Evolutionary conservation across 108 stramenopile genomes (phyloP).

Genomic region (Seminavis robusta): DNA sequence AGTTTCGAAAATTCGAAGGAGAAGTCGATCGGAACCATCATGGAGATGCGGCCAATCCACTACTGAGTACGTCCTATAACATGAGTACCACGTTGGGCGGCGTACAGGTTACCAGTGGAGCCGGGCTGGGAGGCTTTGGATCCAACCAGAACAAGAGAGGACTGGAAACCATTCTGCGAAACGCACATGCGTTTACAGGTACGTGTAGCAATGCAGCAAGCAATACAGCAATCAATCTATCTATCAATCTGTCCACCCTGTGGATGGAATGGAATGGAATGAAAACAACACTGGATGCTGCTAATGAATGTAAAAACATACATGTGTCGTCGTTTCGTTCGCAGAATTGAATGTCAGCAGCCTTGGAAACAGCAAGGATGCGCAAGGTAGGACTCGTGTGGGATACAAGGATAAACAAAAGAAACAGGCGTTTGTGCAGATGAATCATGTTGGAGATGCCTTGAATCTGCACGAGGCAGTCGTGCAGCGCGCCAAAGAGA

Average conservation of each 20-base stretch:
- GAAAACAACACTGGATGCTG: conserved; percentile 13
- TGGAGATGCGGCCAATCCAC: conserved; percentile 78
- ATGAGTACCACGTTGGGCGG: conserved; percentile 77
- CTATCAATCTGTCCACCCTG: too few species aligned
- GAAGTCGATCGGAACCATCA: conserved; percentile 89
- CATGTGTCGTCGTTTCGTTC: too few species aligned
- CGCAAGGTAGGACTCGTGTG: conserved; percentile 76
- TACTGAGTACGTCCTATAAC: conserved; percentile 78
- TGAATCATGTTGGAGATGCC: conserved; percentile 80
- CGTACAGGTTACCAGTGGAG: conserved; percentile 53
- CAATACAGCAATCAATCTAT: too few species aligned
- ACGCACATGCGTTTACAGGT: conserved; percentile 82
- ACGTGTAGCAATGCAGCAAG: too few species aligned
- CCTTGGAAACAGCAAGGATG: conserved; percentile 86
- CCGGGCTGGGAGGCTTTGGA: conserved; percentile 69
- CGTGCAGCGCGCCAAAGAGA: conserved; percentile 77
- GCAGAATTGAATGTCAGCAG: conserved; percentile 85
- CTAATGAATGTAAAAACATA: too few species aligned
- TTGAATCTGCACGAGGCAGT: conserved; percentile 83
- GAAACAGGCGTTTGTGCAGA: conserved; percentile 67
- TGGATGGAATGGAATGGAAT: too few species aligned
- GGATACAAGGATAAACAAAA: conserved; percentile 93
- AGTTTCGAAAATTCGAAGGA: conserved; percentile 89
- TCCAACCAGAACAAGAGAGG: conserved; percentile 34
- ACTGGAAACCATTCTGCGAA: conserved; percentile 68